Percentiles rank a stretch among this genome's conserved stretches.
Conservation (phyloP, 768 basidiomycete species). For the Tulasnella sp. region DNA sequence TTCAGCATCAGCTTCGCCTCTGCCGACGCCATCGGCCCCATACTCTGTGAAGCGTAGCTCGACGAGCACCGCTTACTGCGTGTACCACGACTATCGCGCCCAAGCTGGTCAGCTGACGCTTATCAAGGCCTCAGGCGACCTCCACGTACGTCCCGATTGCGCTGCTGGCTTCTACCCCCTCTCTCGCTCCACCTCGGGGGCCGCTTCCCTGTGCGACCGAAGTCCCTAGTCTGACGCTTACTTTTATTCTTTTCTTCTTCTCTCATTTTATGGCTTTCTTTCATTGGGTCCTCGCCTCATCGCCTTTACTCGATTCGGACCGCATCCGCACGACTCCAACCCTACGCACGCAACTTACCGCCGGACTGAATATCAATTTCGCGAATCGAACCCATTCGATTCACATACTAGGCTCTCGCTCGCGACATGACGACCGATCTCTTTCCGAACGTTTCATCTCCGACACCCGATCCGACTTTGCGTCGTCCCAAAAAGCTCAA, state of each 20-base stretch:
- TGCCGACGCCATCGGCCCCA: not conserved
- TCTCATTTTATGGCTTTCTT: not conserved
- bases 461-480: not conserved
- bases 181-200: not conserved
- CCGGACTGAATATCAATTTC: not conserved
- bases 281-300: too few relatives aligned
- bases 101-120: not conserved
- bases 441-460: not conserved
- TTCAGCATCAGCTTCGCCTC: not conserved
- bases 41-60: not conserved
- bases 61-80: not conserved
- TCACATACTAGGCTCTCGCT: not conserved
- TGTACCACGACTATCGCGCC: not conserved
- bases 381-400: not conserved
- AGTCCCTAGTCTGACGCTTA: not conserved
- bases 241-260: not conserved
- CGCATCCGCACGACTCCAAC: not conserved
- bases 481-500: not conserved
- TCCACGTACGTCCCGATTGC: not conserved
- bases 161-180: not conserved
- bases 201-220: not conserved
- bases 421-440: not conserved
- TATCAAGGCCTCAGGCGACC: slow-evolving; percentile 7
- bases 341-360: not conserved
- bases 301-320: not conserved